These are phyloP conservation scores for Tuber indicum DNA, from an alignment of 495 filamentous ascomycete genomes.

Conservation along the genomic window DNA sequence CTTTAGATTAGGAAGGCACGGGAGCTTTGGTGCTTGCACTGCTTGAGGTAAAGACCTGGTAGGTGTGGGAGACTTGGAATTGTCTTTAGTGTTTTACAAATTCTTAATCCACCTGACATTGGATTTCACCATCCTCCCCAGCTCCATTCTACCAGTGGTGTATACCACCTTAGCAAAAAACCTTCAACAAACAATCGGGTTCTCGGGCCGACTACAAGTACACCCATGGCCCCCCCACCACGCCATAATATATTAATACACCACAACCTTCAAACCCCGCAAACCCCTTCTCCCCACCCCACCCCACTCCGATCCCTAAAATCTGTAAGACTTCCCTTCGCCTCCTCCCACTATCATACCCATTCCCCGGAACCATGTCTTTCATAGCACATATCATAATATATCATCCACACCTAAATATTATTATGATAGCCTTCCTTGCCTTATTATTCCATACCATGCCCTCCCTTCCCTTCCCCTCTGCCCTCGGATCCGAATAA, in stretches of 20 bases:
- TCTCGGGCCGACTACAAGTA: neutral
- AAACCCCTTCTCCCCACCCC: neutral
- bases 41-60: neutral
- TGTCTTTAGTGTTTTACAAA: neutral
- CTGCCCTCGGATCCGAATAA: constrained; percentile 8
- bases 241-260: neutral
- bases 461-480: constrained; percentile 17
- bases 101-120: neutral
- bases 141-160: neutral
- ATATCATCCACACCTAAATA: no score
- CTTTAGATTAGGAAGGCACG: neutral
- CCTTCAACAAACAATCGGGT: neutral
- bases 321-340: neutral
- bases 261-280: neutral
- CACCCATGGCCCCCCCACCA: neutral
- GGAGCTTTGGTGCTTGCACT: neutral
- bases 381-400: neutral
- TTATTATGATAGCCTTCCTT: neutral
- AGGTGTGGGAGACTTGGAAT: neutral
- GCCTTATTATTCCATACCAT: constrained; percentile 22
- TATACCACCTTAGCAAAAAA: neutral
- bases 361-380: no score
- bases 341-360: no score
- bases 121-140: neutral
- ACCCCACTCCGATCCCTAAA: neutral